Conservation (phyloP, 2,329 filamentous ascomycete genomes). For the Gnomoniopsis sp. region DNA sequence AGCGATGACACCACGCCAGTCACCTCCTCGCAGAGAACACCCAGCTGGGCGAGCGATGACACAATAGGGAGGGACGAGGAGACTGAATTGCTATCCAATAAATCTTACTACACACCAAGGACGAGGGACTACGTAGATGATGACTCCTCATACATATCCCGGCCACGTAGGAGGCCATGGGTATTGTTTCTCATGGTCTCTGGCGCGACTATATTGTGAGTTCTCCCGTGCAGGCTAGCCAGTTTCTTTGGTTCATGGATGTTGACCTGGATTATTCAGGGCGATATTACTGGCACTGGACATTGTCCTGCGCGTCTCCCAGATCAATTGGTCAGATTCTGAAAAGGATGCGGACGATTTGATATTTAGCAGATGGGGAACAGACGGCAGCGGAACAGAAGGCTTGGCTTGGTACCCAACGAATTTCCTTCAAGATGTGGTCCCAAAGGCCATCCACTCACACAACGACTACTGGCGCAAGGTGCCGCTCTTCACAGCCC, state of each 20-base stretch:
- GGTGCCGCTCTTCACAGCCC: slow-evolving; percentile 60
- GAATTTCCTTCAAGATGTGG: slow-evolving; percentile 45
- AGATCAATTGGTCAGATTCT: background rate
- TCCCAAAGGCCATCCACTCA: slow-evolving; percentile 58
- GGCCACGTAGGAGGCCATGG: slow-evolving; percentile 6
- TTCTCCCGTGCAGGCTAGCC: background rate
- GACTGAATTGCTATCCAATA: background rate
- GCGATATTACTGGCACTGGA: slow-evolving; percentile 14
- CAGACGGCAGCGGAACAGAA: slow-evolving; percentile 32
- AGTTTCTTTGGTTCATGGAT: background rate
- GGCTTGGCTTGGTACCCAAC: slow-evolving; percentile 44
- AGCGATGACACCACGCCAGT: background rate
- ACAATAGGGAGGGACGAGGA: background rate
- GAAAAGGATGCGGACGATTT: slow-evolving; percentile 25
- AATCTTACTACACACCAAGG: background rate
- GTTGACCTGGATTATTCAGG: background rate
- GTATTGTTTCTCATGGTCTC: background rate
- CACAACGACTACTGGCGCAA: slow-evolving; percentile 71
- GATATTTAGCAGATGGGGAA: slow-evolving; percentile 33
- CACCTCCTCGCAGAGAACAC: background rate
- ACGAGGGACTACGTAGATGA: background rate
- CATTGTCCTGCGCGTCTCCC: slow-evolving; percentile 17
- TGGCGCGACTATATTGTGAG: slow-evolving; percentile 5
- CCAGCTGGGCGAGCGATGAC: slow-evolving; percentile 11
- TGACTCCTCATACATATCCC: background rate